Percentiles rank a stretch among this genome's conserved stretches.
Conservation (phyloP, 2,329 filamentous ascomycete species). For the Trichoderma sp. region DNA sequence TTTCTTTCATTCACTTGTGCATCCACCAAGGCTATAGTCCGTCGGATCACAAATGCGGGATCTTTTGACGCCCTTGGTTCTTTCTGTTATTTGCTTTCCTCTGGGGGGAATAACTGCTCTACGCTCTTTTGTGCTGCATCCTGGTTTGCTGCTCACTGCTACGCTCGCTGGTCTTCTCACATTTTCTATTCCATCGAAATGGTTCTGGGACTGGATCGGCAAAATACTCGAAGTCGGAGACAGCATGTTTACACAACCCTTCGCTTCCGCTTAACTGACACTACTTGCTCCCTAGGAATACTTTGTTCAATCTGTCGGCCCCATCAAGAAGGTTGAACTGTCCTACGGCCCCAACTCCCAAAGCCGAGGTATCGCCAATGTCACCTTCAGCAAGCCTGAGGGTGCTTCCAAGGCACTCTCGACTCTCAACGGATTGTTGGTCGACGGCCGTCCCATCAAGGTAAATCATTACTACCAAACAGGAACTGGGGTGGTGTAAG, state of each 20-base stretch:
- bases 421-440: slow-evolving; percentile 81
- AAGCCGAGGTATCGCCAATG: slow-evolving; percentile 88
- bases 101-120: background rate
- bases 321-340: slow-evolving; percentile 86
- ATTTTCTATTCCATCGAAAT: background rate
- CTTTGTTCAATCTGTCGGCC: slow-evolving; percentile 81
- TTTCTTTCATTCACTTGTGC: background rate
- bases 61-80: background rate
- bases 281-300: slow-evolving; percentile 79
- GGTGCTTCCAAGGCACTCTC: slow-evolving; percentile 81
- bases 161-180: slow-evolving; percentile 29
- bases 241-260: slow-evolving; percentile 27
- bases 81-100: background rate
- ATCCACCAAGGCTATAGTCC: background rate
- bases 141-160: slow-evolving; percentile 29
- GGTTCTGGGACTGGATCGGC: slow-evolving; percentile 29
- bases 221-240: slow-evolving; percentile 32
- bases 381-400: slow-evolving; percentile 78
- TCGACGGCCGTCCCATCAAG: slow-evolving; percentile 89
- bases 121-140: background rate
- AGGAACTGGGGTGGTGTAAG: background rate
- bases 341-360: slow-evolving; percentile 90
- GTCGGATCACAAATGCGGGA: background rate
- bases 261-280: slow-evolving; percentile 60
- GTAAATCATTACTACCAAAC: slow-evolving; percentile 43